Percentiles rank a stretch among this genome's conserved stretches.
These are phyloP conservation scores for Stemphylium lycopersici DNA, from an alignment of 2,329 filamentous ascomycete species.

Conservation along the genomic window DNA sequence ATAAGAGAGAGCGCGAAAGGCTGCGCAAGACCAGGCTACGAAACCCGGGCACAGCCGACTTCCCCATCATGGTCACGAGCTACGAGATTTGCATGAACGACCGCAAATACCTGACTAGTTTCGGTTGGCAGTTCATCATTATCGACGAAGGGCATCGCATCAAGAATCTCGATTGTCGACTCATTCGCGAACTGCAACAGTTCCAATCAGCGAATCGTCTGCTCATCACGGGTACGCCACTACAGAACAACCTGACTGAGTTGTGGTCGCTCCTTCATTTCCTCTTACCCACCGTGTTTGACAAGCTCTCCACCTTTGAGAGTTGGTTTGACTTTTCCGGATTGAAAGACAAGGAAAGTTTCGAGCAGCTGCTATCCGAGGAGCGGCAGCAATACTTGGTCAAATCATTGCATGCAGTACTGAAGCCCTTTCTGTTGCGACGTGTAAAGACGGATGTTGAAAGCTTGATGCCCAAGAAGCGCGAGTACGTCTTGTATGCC, in stretches of 20 bases:
- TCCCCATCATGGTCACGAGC: slow-evolving; percentile 91
- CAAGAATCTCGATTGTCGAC: slow-evolving; percentile 93
- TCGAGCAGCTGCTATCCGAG: slow-evolving; percentile 79
- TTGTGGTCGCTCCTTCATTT: slow-evolving; percentile 96
- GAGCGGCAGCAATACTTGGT: slow-evolving; percentile 78
- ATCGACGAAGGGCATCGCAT: slow-evolving; percentile 97
- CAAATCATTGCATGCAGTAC: slow-evolving; percentile 86
- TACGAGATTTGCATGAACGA: slow-evolving; percentile 97
- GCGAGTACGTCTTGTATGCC: slow-evolving; percentile 94
- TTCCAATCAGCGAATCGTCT: slow-evolving; percentile 91
- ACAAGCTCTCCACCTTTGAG: slow-evolving; percentile 90
- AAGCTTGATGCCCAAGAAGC: slow-evolving; percentile 88
- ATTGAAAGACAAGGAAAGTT: slow-evolving; percentile 79
- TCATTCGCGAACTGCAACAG: slow-evolving; percentile 85
- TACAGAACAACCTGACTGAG: slow-evolving; percentile 95
- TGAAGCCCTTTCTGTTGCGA: slow-evolving; percentile 88
- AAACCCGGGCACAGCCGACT: slow-evolving; percentile 71
- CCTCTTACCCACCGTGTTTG: slow-evolving; percentile 88
- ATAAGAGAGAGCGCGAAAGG: slow-evolving; percentile 74
- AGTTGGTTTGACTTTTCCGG: slow-evolving; percentile 97
- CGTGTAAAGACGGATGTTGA: slow-evolving; percentile 94
- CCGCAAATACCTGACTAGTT: slow-evolving; percentile 77
- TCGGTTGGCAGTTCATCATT: slow-evolving; percentile 97
- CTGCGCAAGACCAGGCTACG: slow-evolving; percentile 77
- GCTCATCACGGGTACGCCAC: slow-evolving; percentile 89